Evolutionary conservation across 495 filamentous ascomycete species (phyloP), one percentile per base, ranked within the genome.

Genomic region (Talaromyces borbonicus): DNA sequence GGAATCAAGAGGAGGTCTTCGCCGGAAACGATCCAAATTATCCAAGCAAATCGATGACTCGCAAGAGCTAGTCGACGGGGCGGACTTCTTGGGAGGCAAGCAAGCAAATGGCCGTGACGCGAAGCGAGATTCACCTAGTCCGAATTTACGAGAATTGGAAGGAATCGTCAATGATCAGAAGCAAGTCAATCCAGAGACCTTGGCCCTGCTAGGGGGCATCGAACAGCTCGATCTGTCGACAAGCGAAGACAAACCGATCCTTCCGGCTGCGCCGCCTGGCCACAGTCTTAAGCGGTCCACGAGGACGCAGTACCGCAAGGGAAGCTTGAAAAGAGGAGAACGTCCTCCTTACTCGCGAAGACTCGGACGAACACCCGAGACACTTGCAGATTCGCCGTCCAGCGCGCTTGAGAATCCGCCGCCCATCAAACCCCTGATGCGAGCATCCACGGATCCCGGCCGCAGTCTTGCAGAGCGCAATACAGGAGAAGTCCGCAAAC

Each of bases 21-120:
- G 81, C 51, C 79, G 92, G 54, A 95, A 95, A 65, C 90, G 90
- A 60, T 96, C 90, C 0, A 96, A 95, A 89, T 70, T 99, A 8
- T 96, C 90, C 5, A 80, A 80, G 51, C 89, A 96, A 61, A 84
- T 99, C 44, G 85, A 95, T 51, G 83, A 75, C 49, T 72, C 73
- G 4, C 73, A 74, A 3, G 84, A 82, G 31, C 95, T 92, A 58
- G 70, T 78, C 46, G 90, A 99, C 67, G 92, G 92, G 14, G 87
- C 90, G 0, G 92, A 97, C 38, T 74, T 80, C 50, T 62, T 96
- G 31, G 84, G 87, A 51, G 73, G 84, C 50, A 82, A 89, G 54
- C 73, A 78, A 50, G 94, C 87, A 2, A 64, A 74, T 22, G 67
- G 66, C 27, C 58, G 67, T 16, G 63, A 69, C 22, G 53, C 63